Base-by-base conservation (phyloP, 2,329 filamentous ascomycete genomes). In the Didymosphaeria variabile region DNA sequence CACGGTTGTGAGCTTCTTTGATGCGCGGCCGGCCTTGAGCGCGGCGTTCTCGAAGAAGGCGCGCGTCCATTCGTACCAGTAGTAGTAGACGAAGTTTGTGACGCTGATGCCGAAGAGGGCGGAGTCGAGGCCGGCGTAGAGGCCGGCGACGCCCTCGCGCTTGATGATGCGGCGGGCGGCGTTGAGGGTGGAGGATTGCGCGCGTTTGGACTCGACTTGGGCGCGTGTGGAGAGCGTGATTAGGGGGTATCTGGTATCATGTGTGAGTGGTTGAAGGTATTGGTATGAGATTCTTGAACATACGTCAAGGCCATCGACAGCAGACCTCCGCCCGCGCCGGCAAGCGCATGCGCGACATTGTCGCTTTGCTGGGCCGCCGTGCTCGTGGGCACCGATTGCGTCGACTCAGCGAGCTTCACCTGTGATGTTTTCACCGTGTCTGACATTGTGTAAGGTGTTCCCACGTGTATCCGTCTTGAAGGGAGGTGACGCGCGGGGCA, bases 21-120 rank as follows among this genome's bases (percentile, higher is more conserved):
- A 89, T 59, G 89, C 86, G 66, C 92, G 89, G 36, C 91, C 91
- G 57, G 91, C 84, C 72, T 88, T 89, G 60, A 85, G 79, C 49
- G 93, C 93, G 10, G 93, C 91, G 66, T 80, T 85, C 78, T 92
- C 93, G 82, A 98, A 97, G 77, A 91, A 91, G 54, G 90, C 86
- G 61, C 94, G 90, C 65, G 93, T 95, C 92, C 93, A 99, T 83
- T 99, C 95, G 81, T 98, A 99, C 94, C 92, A 99, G 85, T 98
- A 99, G 83, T 99, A 99, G 86, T 99, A 99, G 51, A 99, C 94
- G 78, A 99, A 99, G 84, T 99, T 99, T 72, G 95, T 99, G 70
- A 99, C 90, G 79, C 91, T 95, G 83, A 99, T 98, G 78, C 95
- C 95, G 79, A 99, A 97, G 49, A 99, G 85, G 55, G 95, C 95